phyloP scores from a whole-genome alignment of 306 rosid genomes.

The Phaseolus lunatus region DNA sequence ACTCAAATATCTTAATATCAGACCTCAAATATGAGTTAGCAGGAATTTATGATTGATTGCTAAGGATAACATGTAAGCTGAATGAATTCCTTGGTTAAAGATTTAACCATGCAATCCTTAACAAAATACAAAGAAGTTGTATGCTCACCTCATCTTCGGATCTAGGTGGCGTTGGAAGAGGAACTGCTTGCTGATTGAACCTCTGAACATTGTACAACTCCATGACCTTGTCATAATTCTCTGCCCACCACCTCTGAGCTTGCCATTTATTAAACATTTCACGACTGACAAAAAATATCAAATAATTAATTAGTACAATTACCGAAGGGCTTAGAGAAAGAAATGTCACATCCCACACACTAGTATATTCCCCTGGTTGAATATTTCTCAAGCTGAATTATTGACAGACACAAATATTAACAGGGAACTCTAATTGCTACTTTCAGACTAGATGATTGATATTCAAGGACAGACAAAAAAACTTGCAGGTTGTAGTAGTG shows the following conservation, averaged over 20 bases:
- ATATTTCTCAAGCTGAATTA: background rate
- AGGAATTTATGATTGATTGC: conserved; percentile 20
- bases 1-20: conserved; percentile 20
- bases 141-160: conserved; percentile 86
- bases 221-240: conserved; percentile 94
- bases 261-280: conserved; percentile 93
- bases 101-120: conserved; percentile 27
- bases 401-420: background rate
- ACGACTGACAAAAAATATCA: conserved; percentile 64
- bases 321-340: background rate
- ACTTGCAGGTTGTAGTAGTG: conserved; percentile 14
- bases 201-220: conserved; percentile 94
- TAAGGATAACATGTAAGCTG: conserved; percentile 20
- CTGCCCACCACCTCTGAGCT: conserved; percentile 98
- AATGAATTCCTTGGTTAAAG: background rate
- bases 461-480: conserved; percentile 16
- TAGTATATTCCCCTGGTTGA: background rate
- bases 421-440: conserved; percentile 2
- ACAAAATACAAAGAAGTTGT: conserved; percentile 32
- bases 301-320: conserved; percentile 46
- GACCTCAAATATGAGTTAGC: conserved; percentile 19
- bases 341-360: background rate
- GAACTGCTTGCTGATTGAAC: conserved; percentile 85
- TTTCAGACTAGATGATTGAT: background rate
- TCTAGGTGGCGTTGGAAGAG: conserved; percentile 88